phyloP scores from a whole-genome alignment of 495 filamentous ascomycete genomes.

The Neurospora discreta region DNA sequence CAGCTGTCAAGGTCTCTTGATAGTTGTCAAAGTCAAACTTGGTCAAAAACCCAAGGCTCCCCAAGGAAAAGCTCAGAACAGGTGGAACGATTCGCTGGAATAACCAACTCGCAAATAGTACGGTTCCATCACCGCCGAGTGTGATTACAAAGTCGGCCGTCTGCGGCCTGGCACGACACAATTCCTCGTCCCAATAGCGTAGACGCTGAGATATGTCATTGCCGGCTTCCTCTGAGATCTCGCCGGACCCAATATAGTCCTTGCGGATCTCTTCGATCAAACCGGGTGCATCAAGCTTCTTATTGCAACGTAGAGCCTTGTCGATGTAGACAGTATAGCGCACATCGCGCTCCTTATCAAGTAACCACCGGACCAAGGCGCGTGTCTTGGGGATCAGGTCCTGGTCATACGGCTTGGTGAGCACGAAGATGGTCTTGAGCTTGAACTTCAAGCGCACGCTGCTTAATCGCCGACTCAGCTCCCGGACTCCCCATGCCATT shows the following conservation, averaged over 20 bases:
- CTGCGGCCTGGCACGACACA: constrained; percentile 68
- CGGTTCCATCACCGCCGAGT: constrained; percentile 93
- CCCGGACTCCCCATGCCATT: constrained; percentile 91
- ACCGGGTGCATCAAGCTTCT: constrained; percentile 56
- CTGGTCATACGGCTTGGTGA: constrained; percentile 82
- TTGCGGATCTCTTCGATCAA: constrained; percentile 37
- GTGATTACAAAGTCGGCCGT: constrained; percentile 90
- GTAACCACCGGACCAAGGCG: constrained; percentile 72
- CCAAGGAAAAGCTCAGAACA: constrained; percentile 80
- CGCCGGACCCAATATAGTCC: constrained; percentile 18
- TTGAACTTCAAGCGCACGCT: constrained; percentile 68
- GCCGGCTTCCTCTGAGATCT: constrained; percentile 29
- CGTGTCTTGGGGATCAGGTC: constrained; percentile 68
- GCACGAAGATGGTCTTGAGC: constrained; percentile 72
- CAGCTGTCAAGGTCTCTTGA: constrained; percentile 53
- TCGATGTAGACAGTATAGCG: constrained; percentile 74
- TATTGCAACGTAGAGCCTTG: constrained; percentile 54
- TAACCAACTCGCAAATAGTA: constrained; percentile 90
- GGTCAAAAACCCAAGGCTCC: constrained; percentile 88
- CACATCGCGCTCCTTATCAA: constrained; percentile 59
- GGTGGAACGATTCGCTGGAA: constrained; percentile 96
- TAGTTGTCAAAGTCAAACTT: constrained; percentile 85
- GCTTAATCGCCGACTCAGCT: constrained; percentile 75
- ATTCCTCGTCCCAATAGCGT: constrained; percentile 70
- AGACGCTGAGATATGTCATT: constrained; percentile 48